Conservation (phyloP, 2,329 filamentous ascomycete genomes). For the Hypoxylon sp. region DNA sequence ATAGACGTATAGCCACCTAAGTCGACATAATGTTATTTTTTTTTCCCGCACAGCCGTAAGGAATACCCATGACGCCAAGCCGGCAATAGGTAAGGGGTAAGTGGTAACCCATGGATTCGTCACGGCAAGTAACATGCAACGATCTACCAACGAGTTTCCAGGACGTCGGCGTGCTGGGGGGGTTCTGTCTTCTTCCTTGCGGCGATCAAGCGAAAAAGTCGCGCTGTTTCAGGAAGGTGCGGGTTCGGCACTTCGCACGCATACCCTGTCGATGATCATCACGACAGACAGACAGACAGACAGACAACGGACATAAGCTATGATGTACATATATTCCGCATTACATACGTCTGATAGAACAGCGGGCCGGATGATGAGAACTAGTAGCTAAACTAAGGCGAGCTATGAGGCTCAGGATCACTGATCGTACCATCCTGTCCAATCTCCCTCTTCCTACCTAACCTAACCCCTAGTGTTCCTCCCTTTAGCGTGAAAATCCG, state of each 20-base stretch:
- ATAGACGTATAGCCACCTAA: neutral
- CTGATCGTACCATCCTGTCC: neutral
- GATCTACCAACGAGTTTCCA: neutral
- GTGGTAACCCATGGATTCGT: neutral
- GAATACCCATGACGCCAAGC: neutral
- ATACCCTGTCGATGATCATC: neutral
- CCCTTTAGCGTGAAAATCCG: neutral
- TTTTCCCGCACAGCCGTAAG: neutral
- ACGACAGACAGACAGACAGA: neutral
- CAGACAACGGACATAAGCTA: neutral
- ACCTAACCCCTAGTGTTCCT: neutral
- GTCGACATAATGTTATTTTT: neutral
- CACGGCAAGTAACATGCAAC: neutral
- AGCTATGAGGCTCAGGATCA: neutral
- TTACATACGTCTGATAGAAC: neutral
- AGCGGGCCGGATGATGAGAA: neutral
- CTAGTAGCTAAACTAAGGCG: neutral
- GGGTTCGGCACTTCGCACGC: neutral
- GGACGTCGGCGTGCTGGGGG: neutral
- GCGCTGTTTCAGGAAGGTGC: neutral
- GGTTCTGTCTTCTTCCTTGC: neutral
- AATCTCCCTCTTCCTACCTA: neutral
- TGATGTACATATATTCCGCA: neutral
- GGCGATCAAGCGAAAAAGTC: constrained; percentile 1
- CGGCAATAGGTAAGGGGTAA: neutral